phyloP scores from a whole-genome alignment of 2,329 filamentous ascomycete species.

The Epichloe elymi region DNA sequence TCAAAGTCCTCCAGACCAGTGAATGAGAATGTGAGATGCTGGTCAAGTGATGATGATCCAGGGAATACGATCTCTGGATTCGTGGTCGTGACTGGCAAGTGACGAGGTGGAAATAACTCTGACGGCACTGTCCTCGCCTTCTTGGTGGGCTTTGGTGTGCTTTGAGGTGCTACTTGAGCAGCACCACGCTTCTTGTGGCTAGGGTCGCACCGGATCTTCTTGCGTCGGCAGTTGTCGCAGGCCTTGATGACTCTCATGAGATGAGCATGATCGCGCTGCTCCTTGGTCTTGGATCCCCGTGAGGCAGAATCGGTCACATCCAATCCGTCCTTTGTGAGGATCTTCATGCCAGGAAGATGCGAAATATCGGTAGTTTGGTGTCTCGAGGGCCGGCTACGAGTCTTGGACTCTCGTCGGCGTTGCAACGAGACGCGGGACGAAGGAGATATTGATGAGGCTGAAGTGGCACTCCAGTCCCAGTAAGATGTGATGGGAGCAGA shows the following conservation, averaged over 20 bases:
- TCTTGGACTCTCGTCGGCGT: constrained; percentile 15
- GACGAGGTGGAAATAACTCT: constrained; percentile 11
- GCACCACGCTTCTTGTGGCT: constrained; percentile 39
- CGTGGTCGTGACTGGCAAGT: constrained; percentile 2
- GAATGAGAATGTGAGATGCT: constrained; percentile 11
- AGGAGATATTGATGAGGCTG: constrained; percentile 11
- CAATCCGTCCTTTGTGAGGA: constrained; percentile 48
- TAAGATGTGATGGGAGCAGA: constrained; percentile 35
- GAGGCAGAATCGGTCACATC: constrained; percentile 51
- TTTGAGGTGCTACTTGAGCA: constrained; percentile 18
- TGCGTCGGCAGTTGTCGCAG: constrained; percentile 47
- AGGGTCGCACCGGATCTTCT: constrained; percentile 51
- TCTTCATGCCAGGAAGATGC: constrained; percentile 49
- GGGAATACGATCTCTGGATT: neutral
- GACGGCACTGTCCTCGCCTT: constrained; percentile 21
- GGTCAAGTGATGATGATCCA: constrained; percentile 7
- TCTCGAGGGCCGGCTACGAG: constrained; percentile 13
- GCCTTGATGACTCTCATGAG: constrained; percentile 55
- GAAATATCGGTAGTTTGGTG: constrained; percentile 32
- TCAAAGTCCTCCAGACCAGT: constrained; percentile 11
- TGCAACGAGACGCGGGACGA: constrained; percentile 18
- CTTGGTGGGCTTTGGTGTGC: constrained; percentile 25
- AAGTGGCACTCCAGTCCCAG: constrained; percentile 29
- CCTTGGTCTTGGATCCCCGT: constrained; percentile 51
- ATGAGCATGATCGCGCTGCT: constrained; percentile 54